These are phyloP conservation scores for Kuraishia piskuri DNA, from an alignment of 805 yeast genomes.

Conservation along the genomic window DNA sequence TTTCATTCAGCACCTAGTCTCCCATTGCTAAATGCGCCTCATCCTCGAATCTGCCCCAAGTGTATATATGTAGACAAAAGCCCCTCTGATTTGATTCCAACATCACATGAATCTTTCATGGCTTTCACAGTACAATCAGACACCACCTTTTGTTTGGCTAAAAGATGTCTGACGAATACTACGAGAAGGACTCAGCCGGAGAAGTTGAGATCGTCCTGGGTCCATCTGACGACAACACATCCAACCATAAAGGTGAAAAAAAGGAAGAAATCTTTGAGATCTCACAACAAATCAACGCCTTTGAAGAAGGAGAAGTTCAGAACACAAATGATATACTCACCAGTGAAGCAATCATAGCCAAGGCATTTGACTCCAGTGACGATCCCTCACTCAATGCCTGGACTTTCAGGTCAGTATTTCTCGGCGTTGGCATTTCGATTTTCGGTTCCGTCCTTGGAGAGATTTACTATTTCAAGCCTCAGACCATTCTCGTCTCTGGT, in stretches of 20 bases:
- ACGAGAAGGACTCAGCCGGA: background rate
- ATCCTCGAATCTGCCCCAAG: no score
- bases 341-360: constrained; percentile 10
- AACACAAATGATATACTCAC: background rate
- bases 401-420: constrained; percentile 25
- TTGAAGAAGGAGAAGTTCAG: background rate
- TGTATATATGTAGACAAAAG: no score
- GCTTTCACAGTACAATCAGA: no score
- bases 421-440: constrained; percentile 24
- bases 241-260: background rate
- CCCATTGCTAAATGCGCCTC: no score
- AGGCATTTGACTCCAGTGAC: constrained; percentile 22
- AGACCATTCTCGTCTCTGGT: constrained; percentile 23
- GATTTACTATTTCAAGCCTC: constrained; percentile 27
- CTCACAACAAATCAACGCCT: background rate
- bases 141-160: no score
- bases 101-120: no score
- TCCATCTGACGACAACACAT: background rate
- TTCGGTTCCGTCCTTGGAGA: constrained; percentile 26
- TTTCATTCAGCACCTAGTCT: no score
- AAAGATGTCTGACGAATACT: background rate
- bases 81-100: no score
- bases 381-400: constrained; percentile 27
- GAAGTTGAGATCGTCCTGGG: background rate
- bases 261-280: background rate